phyloP scores from a whole-genome alignment of 2,329 filamentous ascomycete genomes.

The Aspergillus alliaceus region DNA sequence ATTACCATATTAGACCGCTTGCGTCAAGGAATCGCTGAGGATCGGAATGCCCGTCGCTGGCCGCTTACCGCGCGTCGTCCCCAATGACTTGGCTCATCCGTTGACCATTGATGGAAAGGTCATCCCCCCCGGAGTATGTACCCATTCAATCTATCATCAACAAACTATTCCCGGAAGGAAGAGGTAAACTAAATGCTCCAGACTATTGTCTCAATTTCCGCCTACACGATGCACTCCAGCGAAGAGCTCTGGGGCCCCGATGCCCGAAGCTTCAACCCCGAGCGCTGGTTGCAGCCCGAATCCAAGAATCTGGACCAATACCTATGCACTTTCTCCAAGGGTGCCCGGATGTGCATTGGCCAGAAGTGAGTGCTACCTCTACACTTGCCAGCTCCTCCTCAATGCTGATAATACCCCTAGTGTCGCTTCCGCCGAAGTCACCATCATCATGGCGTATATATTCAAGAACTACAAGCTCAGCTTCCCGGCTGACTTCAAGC shows the following conservation, averaged over 20 bases:
- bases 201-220: conserved; percentile 6
- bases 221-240: conserved; percentile 6
- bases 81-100: not conserved
- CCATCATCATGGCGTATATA: not conserved
- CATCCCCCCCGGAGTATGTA: conserved; percentile 6
- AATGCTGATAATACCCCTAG: too few species aligned
- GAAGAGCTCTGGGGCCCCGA: conserved; percentile 7
- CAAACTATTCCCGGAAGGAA: not conserved
- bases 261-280: conserved; percentile 2
- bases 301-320: conserved; percentile 1
- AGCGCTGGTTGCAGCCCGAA: conserved; percentile 2
- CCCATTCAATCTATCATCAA: not conserved
- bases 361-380: not conserved
- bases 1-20: not conserved
- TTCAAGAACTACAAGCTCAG: not conserved
- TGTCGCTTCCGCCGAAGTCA: not conserved
- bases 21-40: conserved; percentile 11
- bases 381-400: too few species aligned
- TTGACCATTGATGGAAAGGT: conserved; percentile 5
- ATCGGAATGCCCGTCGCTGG: conserved; percentile 8
- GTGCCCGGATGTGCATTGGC: not conserved
- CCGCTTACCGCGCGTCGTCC: conserved; percentile 10
- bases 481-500: not conserved
- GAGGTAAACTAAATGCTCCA: not conserved
- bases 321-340: not conserved